phyloP scores from a whole-genome alignment of 768 basidiomycete species.

The Termitomyces titanicus region DNA sequence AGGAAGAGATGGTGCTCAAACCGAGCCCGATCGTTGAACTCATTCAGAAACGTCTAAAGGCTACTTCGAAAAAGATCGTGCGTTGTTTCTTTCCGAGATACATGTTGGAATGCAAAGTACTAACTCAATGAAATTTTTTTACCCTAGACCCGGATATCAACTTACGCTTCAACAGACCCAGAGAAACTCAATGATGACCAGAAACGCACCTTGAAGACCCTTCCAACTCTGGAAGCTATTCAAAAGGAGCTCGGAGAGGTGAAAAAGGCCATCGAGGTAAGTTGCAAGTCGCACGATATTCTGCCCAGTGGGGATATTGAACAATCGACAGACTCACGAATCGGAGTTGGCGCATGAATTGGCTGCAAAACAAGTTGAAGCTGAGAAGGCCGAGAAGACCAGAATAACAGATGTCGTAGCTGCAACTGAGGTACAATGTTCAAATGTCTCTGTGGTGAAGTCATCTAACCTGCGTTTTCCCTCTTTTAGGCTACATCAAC shows the following conservation, averaged over 20 bases:
- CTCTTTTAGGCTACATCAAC: conserved; percentile 38
- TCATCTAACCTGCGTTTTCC: neutral
- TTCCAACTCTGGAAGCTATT: conserved; percentile 73
- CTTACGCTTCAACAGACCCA: conserved; percentile 62
- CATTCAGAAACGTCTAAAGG: conserved; percentile 73
- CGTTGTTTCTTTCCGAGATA: conserved; percentile 21
- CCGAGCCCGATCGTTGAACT: conserved; percentile 74
- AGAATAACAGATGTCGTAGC: conserved; percentile 54
- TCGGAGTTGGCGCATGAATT: conserved; percentile 56
- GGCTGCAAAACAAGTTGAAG: conserved; percentile 49
- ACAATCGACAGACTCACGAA: conserved; percentile 51
- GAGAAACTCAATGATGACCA: conserved; percentile 89
- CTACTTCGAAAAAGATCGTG: conserved; percentile 82
- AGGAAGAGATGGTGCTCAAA: conserved; percentile 46
- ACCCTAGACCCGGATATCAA: conserved; percentile 64
- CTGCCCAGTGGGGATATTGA: neutral
- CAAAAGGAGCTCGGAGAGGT: conserved; percentile 83
- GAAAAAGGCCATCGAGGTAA: conserved; percentile 80
- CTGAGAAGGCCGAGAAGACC: conserved; percentile 51
- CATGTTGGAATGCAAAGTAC: neutral
- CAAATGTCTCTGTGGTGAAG: neutral
- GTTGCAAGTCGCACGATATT: conserved; percentile 7
- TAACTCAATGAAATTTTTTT: conserved; percentile 12
- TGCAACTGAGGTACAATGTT: conserved; percentile 51
- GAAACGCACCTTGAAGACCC: conserved; percentile 63